Evolutionary conservation across 1,139 yeast genomes (phyloP), one percentile per base, ranked within the genome.

Genomic region (Barnettozyma hawaiiensis): DNA sequence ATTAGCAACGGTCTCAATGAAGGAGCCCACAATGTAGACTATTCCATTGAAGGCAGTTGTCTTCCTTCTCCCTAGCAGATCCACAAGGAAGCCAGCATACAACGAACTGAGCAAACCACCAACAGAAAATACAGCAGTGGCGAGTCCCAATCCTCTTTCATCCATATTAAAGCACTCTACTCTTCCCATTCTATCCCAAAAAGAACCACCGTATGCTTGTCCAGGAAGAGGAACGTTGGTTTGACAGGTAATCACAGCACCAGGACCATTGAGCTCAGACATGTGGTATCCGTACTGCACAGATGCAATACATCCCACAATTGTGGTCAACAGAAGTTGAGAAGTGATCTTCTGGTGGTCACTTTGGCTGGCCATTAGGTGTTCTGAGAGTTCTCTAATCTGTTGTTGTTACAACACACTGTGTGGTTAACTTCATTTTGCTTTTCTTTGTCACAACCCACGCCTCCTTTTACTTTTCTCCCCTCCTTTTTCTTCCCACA

Each of bases 281-380:
- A 89, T 73, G 60, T 89, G 96, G 60, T 81, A 86, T 3, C 97
- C 97, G 62, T 81, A 89, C 59, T 86, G 96, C n/a, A 87, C 64
- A 1, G 94, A 78, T 8, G 87, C 83, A 27, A 85, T 57, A 51
- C 90, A 81, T 2, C 81, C 78, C 10, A 81, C 71, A 0, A 59
- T 44, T 0, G 66, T 61, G 15, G 66, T 54, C 3, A 57, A 33
- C 3, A 67, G 37, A 31, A 70, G 44, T 27, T 42, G 48, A 15
- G 27, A 15, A 22, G 27, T 34, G 37, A 16, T 43, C 34, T 8
- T 35, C 16, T 18, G 40, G 42, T 15, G 33, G 23, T 8, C n/a
- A n/a, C n/a, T 15, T 28, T 24, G 19, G 5, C 5, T 22, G 28
- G 27, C 28, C 28, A 34, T 28, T 10, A 8, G 15, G 22, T 18